Conservation (phyloP, 768 basidiomycete genomes). For the Epithele typhae region DNA sequence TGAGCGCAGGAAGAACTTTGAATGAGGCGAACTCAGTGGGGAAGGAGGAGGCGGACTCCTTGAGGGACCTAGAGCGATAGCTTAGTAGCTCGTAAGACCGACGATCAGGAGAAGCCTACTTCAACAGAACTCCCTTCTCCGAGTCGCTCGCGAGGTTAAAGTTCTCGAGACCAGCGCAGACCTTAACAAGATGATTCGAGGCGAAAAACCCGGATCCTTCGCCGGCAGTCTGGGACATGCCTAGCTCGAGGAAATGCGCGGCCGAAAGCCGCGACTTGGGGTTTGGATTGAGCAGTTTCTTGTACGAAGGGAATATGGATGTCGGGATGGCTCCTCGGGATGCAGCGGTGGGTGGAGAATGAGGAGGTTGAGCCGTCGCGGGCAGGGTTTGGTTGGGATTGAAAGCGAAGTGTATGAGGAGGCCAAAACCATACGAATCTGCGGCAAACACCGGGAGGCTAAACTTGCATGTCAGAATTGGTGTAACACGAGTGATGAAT, state of each 20-base stretch:
- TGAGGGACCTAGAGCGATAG: slow-evolving; percentile 54
- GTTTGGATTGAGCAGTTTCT: slow-evolving; percentile 86
- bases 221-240: slow-evolving; percentile 61
- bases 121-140: slow-evolving; percentile 71
- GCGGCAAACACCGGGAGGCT: slow-evolving; percentile 55
- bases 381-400: slow-evolving; percentile 78
- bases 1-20: slow-evolving; percentile 83
- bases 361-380: slow-evolving; percentile 64
- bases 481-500: neutral
- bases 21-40: slow-evolving; percentile 82
- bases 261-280: slow-evolving; percentile 73
- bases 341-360: slow-evolving; percentile 72
- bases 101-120: slow-evolving; percentile 34
- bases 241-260: slow-evolving; percentile 73
- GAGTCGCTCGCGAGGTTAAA: slow-evolving; percentile 78
- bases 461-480: neutral
- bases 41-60: slow-evolving; percentile 74
- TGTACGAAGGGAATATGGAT: slow-evolving; percentile 74
- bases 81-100: neutral
- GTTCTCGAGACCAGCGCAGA: slow-evolving; percentile 81
- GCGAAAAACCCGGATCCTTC: slow-evolving; percentile 75
- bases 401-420: slow-evolving; percentile 83
- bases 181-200: slow-evolving; percentile 75
- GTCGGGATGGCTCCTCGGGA: slow-evolving; percentile 75
- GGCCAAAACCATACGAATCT: slow-evolving; percentile 86